Base-by-base conservation (phyloP, 2,329 filamentous ascomycete species). In the Fusarium nodosum region DNA sequence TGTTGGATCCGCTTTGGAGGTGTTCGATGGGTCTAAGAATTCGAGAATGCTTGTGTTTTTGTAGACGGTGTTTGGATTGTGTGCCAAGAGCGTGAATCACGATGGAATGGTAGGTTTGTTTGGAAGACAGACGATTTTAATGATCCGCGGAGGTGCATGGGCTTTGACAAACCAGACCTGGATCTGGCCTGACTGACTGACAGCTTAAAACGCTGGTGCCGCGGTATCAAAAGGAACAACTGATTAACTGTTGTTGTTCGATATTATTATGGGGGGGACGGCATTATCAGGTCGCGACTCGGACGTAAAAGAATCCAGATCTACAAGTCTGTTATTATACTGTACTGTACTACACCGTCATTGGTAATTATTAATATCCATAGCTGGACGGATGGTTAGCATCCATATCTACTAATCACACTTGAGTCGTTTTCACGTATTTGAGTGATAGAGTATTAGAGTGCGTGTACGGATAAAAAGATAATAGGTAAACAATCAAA, bases 31-130 rank as follows among this genome's bases (percentile, higher is more conserved):
- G 67, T 41, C 59, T 46, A 46, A 52, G 41, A 64, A 56, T 55
- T 70, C 31, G 63, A 66, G 63, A 63, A 72, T 55, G 57, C 67
- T 64, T 70, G 63, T 68, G 57, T 69, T 48, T 60, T 68, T 46
- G 53, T 51, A 64, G 30, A 47, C 39, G 48, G 39, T 39, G 62
- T 54, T 54, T 58, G 34, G 33, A 38, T 56, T 66, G 18, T 57
- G 56, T 53, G 56, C 57, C 60, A 50, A 65, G 46, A 65, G 34
- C 44, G 48, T 64, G 67, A 70, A 68, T 70, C 67, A 68, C 55
- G 44, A 71, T 71, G 55, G 60, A 64, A 53, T 52, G 50, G 28
- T 55, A 46, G 34, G n/a, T 8, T 26, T 36, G 34, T 45, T 22
- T 18, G 34, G 54, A 57, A 39, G 47, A 60, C 20, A 46, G 47